Percentiles rank a stretch among this genome's conserved stretches.
Conservation (phyloP, 148 eudicot species). For the Rhododendron griersonianum region DNA sequence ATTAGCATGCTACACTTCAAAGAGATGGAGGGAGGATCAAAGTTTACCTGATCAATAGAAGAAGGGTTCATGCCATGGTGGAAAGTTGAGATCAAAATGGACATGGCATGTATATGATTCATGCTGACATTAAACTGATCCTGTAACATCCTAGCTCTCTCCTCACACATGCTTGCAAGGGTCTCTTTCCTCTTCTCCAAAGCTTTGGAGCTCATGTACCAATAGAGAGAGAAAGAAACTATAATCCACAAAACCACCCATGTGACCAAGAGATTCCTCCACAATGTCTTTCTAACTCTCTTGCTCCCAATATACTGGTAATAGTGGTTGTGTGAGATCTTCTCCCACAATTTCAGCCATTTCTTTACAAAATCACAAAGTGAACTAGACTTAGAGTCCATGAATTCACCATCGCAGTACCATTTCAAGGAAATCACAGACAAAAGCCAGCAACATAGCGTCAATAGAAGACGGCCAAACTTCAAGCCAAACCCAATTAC, state of each 20-base stretch:
- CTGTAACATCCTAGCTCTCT: conserved; percentile 95
- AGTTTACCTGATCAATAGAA: conserved; percentile 87
- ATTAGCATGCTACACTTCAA: background rate
- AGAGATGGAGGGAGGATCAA: background rate
- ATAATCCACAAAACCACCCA: conserved; percentile 57
- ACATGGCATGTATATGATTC: conserved; percentile 96
- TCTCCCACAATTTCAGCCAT: conserved; percentile 49
- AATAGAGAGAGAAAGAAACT: conserved; percentile 40
- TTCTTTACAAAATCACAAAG: conserved; percentile 41
- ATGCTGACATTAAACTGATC: conserved; percentile 99
- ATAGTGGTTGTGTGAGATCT: conserved; percentile 35
- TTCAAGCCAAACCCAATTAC: conserved; percentile 73
- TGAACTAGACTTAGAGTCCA: conserved; percentile 48
- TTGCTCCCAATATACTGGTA: conserved; percentile 49
- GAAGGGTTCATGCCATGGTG: conserved; percentile 84
- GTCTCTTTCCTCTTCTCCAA: conserved; percentile 81
- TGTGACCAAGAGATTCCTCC: conserved; percentile 54
- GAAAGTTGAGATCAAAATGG: conserved; percentile 80
- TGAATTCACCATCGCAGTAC: conserved; percentile 49
- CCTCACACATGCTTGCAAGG: conserved; percentile 94
- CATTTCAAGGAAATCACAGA: conserved; percentile 66
- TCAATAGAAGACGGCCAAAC: conserved; percentile 54
- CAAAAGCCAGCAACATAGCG: conserved; percentile 66
- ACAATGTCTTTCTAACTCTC: conserved; percentile 51
- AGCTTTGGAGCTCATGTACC: conserved; percentile 59